Base-by-base conservation (phyloP, 2,329 filamentous ascomycete species). In the Venturia carpophila region DNA sequence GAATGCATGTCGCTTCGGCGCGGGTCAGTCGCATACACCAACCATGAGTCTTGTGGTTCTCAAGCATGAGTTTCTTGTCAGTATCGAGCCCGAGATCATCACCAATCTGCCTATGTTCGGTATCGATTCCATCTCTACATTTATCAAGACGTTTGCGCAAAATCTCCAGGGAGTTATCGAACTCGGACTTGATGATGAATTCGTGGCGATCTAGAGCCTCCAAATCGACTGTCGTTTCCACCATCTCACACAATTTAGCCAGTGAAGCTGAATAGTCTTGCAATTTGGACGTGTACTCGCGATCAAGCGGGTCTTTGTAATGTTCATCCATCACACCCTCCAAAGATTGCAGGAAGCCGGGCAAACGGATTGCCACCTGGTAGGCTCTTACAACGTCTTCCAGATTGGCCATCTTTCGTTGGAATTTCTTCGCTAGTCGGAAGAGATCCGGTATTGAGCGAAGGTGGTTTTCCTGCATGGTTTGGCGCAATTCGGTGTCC, bases 21-120 rank as follows among this genome's bases (percentile, higher is more conserved):
- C 94, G 84, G 3, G 94, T 99, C 24, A 99, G 81, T 65, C 94
- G 86, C 84, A 99, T 92, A 76, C 94, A 97, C 86, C 93, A 97
- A 21, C 95, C 94, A 71, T 99, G 92, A 0, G 95, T 90, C 73
- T 89, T 90, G 80, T 99, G 94, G 71, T 94, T 96, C 75, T 99
- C 94, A 15, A 99, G 83, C 75, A 97, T 97, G 27, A 99, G 88
- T 77, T 99, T 99, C 83, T 99, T 99, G 75, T 97, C 92, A n/a
- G 87, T 86, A 70, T 99, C 94, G 73, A 96, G 92, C 66, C 86
- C 86, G 0, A 99, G 84, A 73, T 99, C 93, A 45, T 84, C 81
- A 10, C 90, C 89, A 0, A 91, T 90, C 39, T 84, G 82, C 62
- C 81, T 79, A 71, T 95, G 94, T 74, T 97, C 93, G 41, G 82